These are phyloP conservation scores for Xylariaceae sp. DNA, from an alignment of 2,329 filamentous ascomycete species.

Conservation along the genomic window DNA sequence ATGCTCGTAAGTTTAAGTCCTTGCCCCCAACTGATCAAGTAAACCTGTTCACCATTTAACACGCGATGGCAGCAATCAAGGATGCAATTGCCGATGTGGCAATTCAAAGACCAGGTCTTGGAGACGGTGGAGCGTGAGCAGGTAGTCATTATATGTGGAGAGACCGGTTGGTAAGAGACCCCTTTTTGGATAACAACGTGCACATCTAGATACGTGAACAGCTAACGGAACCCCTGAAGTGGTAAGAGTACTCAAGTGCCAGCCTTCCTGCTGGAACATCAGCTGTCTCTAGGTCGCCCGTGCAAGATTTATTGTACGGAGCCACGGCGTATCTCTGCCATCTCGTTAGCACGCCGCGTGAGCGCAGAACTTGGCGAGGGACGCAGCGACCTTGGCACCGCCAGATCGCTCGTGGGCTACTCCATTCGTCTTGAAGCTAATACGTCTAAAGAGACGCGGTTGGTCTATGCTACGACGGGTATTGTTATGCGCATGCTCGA, in stretches of 20 bases:
- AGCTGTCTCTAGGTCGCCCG: conserved; percentile 69
- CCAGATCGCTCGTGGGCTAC: conserved; percentile 83
- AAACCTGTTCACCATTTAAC: conserved; percentile 4
- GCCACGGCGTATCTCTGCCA: conserved; percentile 89
- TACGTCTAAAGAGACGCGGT: conserved; percentile 69
- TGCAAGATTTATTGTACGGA: conserved; percentile 97
- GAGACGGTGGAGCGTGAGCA: conserved; percentile 72
- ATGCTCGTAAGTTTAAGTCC: conserved; percentile 59
- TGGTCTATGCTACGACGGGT: conserved; percentile 84
- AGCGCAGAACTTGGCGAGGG: conserved; percentile 91
- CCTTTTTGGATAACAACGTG: neutral
- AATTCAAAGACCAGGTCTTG: conserved; percentile 73
- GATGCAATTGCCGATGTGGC: conserved; percentile 83
- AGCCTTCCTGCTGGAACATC: conserved; percentile 84
- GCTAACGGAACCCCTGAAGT: conserved; percentile 33
- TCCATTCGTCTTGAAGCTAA: conserved; percentile 91
- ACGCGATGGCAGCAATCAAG: conserved; percentile 47
- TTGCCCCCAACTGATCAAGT: neutral
- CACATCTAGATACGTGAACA: neutral
- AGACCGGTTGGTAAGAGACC: conserved; percentile 70
- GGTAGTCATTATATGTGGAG: conserved; percentile 89
- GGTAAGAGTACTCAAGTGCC: conserved; percentile 98
- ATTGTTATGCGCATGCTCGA: conserved; percentile 99
- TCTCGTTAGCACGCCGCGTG: conserved; percentile 86
- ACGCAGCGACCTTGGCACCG: conserved; percentile 74